These are phyloP conservation scores for Hyparrhenia diplandra DNA, from an alignment of 176 grass and related monocot genomes.

Conservation along the genomic window DNA sequence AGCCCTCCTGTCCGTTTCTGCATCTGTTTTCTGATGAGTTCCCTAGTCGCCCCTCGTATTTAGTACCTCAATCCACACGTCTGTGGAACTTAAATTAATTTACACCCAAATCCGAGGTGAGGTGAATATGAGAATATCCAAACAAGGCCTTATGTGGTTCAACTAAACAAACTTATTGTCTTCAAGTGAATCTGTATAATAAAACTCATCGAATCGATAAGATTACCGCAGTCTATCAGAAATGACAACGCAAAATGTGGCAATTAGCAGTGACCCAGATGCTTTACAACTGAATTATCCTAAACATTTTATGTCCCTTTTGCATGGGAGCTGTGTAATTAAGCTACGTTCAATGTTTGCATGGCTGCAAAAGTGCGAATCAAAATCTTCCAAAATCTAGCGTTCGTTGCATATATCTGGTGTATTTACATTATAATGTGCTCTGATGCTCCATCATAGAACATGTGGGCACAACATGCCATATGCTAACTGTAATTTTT, in stretches of 20 bases:
- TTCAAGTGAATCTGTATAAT: neutral
- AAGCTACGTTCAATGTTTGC: neutral
- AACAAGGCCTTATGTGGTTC: neutral
- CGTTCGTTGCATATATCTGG: neutral
- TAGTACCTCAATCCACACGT: no score
- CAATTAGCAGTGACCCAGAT: neutral
- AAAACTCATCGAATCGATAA: neutral
- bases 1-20: slow-evolving; percentile 1
- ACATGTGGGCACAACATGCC: neutral
- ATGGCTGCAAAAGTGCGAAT: neutral
- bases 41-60: neutral
- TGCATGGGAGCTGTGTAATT: neutral
- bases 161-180: neutral
- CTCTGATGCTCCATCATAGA: neutral
- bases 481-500: neutral
- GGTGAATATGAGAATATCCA: no score
- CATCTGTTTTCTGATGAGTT: neutral
- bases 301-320: neutral
- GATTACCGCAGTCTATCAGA: neutral
- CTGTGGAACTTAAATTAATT: no score
- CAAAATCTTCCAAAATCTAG: neutral
- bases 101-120: no score
- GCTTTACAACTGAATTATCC: neutral
- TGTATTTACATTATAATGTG: neutral
- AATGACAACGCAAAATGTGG: neutral